Base-by-base conservation (phyloP, 805 yeast species). In the Nakazawaea holstii region DNA sequence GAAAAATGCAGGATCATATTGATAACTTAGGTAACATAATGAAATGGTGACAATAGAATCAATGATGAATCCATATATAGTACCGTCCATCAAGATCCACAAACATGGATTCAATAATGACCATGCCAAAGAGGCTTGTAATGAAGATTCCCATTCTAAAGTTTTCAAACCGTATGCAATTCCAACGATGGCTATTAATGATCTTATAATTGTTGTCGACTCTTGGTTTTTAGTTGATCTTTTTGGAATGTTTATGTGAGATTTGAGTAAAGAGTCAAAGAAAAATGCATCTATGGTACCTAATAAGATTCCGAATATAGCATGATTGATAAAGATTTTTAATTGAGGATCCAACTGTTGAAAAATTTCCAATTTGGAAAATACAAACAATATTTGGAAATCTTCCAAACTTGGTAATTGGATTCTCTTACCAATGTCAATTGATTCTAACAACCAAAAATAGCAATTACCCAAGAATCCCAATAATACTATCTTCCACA, bases 91-190 rank as follows among this genome's bases (percentile, higher is more conserved):
- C 43, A 81, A 65, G 45, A 78, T 58, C 90, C 92, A 84, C 30
- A 85, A 66, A 5, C 84, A 76, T 0, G 85, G 76, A 61, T 82
- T 82, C 46, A 83, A 65, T 20, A 79, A 61, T 10, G 79, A 68
- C 84, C 88, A 84, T 4, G 82, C 71, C 39, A 77, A 64, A 3
- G 84, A 73, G 10, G 85, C 83, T 56, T 86, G 90, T 38, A 80
- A 64, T 15, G 81, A 73, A 0, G 84, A 75, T 42, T 73, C 65
- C 92, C 92, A 85, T 55, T 82, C 84, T 35, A 82, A 69, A 53
- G 78, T 80, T 54, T 87, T 73, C 31, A 86, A 73, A 24, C 88
- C 89, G 57, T 80, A 85, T 4, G 82, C 73, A 32, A 86, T 76
- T 2, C 95, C 95, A 38, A 85, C 65, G 55, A 84, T 74, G 2